phyloP scores from a whole-genome alignment of 192 early-diverging fungal species.

The Podila epigama region DNA sequence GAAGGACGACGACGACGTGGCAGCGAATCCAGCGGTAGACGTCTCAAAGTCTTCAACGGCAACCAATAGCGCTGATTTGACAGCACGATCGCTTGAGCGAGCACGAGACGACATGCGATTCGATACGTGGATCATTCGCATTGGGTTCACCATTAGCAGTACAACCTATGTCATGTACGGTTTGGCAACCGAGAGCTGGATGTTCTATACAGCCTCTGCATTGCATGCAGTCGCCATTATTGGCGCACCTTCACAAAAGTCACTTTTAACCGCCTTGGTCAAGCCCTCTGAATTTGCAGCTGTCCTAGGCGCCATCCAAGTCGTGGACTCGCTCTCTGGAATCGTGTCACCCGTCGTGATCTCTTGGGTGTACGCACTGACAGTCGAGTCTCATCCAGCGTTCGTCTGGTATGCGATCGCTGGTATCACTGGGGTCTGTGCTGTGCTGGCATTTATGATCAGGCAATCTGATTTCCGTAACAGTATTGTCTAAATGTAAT shows the following conservation, averaged over 20 bases:
- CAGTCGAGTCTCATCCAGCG: slow-evolving; percentile 45
- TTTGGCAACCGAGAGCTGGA: slow-evolving; percentile 24
- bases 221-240: slow-evolving; percentile 45
- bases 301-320: slow-evolving; percentile 54
- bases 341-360: slow-evolving; percentile 52
- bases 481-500: background rate
- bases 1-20: no score
- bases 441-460: slow-evolving; percentile 50
- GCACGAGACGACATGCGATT: slow-evolving; percentile 14
- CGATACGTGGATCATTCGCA: slow-evolving; percentile 56
- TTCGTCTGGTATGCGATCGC: slow-evolving; percentile 54
- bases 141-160: slow-evolving; percentile 43
- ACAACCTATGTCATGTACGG: slow-evolving; percentile 33
- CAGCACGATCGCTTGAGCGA: background rate
- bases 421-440: slow-evolving; percentile 22
- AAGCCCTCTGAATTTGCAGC: slow-evolving; percentile 55
- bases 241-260: slow-evolving; percentile 46
- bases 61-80: slow-evolving; percentile 1
- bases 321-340: slow-evolving; percentile 54
- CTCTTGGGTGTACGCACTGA: slow-evolving; percentile 52
- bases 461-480: slow-evolving; percentile 16
- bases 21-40: background rate
- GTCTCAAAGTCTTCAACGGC: background rate
- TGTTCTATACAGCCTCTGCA: slow-evolving; percentile 15
- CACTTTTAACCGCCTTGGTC: slow-evolving; percentile 54